phyloP scores from a whole-genome alignment of 208 protist genomes.

The Trichomonas tenax region DNA sequence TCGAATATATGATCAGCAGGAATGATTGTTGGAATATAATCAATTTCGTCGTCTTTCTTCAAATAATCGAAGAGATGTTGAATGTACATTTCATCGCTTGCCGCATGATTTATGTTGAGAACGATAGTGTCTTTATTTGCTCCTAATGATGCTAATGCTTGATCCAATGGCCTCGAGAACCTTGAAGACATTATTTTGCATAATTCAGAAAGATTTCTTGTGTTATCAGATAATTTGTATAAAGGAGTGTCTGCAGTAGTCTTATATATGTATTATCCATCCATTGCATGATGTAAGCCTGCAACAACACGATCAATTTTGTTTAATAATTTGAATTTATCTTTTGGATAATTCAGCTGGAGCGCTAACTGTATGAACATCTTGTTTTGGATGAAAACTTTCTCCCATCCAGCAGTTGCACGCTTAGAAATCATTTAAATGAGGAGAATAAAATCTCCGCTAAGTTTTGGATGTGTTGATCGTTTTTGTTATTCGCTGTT shows the following conservation, averaged over 20 bases:
- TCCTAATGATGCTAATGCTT: neutral
- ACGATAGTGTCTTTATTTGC: neutral
- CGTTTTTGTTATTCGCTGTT: too few species aligned
- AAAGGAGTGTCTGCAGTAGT: too few species aligned
- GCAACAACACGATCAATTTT: neutral
- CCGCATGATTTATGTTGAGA: neutral
- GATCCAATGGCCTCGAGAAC: neutral
- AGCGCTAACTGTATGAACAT: neutral
- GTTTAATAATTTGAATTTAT: neutral
- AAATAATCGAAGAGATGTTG: neutral
- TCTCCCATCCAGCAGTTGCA: neutral
- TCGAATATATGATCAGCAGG: too few species aligned
- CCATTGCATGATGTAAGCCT: neutral
- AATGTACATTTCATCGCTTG: neutral
- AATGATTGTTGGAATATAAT: too few species aligned
- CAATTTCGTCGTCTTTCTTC: neutral
- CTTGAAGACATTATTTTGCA: neutral
- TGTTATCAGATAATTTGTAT: too few species aligned
- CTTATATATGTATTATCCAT: neutral
- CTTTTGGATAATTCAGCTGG: neutral
- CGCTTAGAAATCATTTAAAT: neutral
- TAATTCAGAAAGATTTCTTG: too few species aligned
- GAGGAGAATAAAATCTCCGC: neutral
- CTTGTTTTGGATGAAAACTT: neutral
- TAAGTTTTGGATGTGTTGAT: too few species aligned